Percentiles rank a stretch among this genome's conserved stretches.
Evolutionary conservation across 495 filamentous ascomycete genomes (phyloP).

Genomic region (Xylaria cubensis): DNA sequence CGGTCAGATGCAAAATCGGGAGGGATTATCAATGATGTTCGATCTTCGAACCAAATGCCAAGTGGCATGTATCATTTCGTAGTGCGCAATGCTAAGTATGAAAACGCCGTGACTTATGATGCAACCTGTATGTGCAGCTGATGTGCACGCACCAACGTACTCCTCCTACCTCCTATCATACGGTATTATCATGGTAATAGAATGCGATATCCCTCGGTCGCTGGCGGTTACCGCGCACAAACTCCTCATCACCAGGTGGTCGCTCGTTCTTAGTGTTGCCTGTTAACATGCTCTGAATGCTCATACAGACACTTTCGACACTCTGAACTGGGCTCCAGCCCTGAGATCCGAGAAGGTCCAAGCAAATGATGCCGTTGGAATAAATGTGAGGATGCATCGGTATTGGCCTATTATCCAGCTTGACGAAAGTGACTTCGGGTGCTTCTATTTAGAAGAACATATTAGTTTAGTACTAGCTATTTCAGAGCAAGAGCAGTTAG

Average conservation of each 20-base stretch:
- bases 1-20: not conserved
- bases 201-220: conserved; percentile 87
- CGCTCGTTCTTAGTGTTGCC: conserved; percentile 89
- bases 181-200: conserved; percentile 84
- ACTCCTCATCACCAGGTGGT: conserved; percentile 84
- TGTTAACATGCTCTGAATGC: conserved; percentile 97
- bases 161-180: conserved; percentile 55
- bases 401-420: conserved; percentile 70
- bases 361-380: conserved; percentile 96
- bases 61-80: not conserved
- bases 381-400: conserved; percentile 98
- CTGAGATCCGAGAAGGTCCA: conserved; percentile 84
- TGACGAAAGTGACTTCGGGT: conserved; percentile 89
- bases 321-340: conserved; percentile 98
- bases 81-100: not conserved
- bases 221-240: conserved; percentile 77
- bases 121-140: conserved; percentile 1
- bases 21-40: not conserved
- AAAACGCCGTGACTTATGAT: conserved; percentile 1
- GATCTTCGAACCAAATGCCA: not conserved
- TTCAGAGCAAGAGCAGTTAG: not conserved
- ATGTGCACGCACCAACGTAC: not conserved
- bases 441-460: conserved; percentile 63
- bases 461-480: conserved; percentile 29
- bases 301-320: conserved; percentile 96